Conservation (phyloP, 306 rosid genomes). For the Rosa rugosa region DNA sequence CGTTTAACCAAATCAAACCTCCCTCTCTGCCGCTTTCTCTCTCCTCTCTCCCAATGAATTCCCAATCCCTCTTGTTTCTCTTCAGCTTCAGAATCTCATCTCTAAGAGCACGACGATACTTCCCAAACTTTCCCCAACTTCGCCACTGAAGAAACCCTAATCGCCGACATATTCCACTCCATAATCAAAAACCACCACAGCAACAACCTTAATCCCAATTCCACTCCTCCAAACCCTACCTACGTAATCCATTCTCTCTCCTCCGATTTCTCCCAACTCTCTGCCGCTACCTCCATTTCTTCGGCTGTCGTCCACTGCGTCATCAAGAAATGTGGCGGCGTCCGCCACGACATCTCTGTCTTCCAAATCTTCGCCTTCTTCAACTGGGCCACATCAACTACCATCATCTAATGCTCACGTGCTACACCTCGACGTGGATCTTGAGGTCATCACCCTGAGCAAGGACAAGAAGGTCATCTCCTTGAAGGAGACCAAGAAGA, state of each 20-base stretch:
- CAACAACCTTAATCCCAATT: conserved; percentile 54
- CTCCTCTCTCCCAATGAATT: conserved; percentile 19
- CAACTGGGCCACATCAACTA: conserved; percentile 51
- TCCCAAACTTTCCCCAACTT: conserved; percentile 28
- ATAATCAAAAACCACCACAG: conserved; percentile 73
- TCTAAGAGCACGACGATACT: conserved; percentile 24
- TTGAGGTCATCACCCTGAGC: too few species aligned
- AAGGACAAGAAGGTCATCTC: too few species aligned
- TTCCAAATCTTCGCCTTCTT: conserved; percentile 71
- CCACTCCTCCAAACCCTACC: conserved; percentile 42
- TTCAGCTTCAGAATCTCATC: conserved; percentile 40
- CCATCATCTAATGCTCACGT: too few species aligned
- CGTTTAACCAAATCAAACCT: conserved; percentile 32
- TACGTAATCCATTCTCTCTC: conserved; percentile 61
- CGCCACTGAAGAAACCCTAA: conserved; percentile 50
- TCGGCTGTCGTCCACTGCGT: conserved; percentile 57
- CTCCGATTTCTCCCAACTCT: conserved; percentile 46
- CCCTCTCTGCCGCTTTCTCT: conserved; percentile 30
- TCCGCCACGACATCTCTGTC: conserved; percentile 87
- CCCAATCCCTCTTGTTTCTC: conserved; percentile 33
- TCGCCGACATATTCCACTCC: conserved; percentile 54
- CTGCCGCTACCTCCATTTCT: conserved; percentile 41
- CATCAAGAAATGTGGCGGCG: conserved; percentile 66
- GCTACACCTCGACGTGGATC: too few species aligned
- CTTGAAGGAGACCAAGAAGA: too few species aligned